A percentile compares a stretch with the other conserved stretches of the same genome.
Conservation (phyloP, 2,329 filamentous ascomycete species). For the Tolypocladium album region DNA sequence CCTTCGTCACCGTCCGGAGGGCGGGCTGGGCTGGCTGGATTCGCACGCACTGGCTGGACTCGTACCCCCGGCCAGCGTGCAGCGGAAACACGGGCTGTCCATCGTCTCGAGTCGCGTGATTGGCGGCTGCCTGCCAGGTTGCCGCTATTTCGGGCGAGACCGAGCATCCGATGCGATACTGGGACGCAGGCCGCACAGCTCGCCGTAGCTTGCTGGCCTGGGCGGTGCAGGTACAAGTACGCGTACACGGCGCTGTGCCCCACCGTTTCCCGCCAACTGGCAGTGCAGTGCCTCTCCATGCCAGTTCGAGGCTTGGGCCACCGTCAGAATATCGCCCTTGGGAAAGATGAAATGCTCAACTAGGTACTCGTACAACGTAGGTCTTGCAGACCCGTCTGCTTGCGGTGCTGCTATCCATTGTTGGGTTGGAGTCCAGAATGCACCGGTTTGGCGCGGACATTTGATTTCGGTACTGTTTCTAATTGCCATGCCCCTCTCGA, state of each 20-base stretch:
- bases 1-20: slow-evolving; percentile 3
- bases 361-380: too few species aligned
- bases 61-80: too few species aligned
- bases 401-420: not conserved
- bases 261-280: not conserved
- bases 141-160: not conserved
- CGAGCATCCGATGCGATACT: not conserved
- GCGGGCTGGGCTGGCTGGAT: too few species aligned
- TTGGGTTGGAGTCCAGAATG: not conserved
- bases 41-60: too few species aligned
- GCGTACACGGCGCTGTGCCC: not conserved
- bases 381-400: not conserved
- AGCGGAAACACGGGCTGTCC: too few species aligned
- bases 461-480: not conserved
- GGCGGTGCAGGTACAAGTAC: too few species aligned
- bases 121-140: not conserved
- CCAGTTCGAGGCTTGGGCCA: not conserved
- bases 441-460: not conserved
- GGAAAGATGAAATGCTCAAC: not conserved
- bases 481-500: not conserved
- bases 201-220: not conserved
- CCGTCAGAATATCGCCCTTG: not conserved
- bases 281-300: not conserved
- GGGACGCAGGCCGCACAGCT: too few species aligned
- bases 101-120: not conserved